Evolutionary conservation across 169 alveolate species (phyloP).

Genomic region (Babesia divergens): DNA sequence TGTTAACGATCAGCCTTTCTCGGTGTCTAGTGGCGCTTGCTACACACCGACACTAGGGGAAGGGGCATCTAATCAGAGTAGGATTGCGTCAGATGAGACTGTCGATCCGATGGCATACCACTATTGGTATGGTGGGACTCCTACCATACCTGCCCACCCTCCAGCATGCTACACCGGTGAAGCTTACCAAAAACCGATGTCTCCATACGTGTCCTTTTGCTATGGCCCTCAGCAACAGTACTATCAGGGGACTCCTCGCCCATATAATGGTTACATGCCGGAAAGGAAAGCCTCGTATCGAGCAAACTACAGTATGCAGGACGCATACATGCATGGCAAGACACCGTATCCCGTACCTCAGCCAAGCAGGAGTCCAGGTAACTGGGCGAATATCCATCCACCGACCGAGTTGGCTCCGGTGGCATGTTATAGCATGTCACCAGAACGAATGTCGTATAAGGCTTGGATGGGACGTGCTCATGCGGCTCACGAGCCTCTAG

Average conservation of each 20-base stretch:
- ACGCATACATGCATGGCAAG: neutral
- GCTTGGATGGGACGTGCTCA: neutral
- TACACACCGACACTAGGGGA: too few relatives aligned
- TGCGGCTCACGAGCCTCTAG: neutral
- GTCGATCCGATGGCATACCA: neutral
- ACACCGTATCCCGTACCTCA: neutral
- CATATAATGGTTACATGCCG: neutral
- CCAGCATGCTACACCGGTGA: neutral
- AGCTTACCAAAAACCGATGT: neutral
- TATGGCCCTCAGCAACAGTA: neutral
- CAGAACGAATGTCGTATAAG: constrained; percentile 1
- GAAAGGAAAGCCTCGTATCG: neutral
- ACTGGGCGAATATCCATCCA: neutral
- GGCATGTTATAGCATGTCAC: neutral
- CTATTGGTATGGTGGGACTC: constrained; percentile 5
- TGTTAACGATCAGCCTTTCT: too few relatives aligned
- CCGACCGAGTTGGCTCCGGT: neutral
- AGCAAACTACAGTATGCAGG: neutral
- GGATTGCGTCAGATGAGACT: neutral
- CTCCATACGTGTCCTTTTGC: neutral
- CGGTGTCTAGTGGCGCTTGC: too few relatives aligned
- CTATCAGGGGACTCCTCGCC: neutral
- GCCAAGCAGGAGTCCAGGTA: neutral
- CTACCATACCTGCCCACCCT: neutral
- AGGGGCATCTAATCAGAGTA: too few relatives aligned